phyloP scores from a whole-genome alignment of 441 rosid genomes.

The Erodium moschatum region DNA sequence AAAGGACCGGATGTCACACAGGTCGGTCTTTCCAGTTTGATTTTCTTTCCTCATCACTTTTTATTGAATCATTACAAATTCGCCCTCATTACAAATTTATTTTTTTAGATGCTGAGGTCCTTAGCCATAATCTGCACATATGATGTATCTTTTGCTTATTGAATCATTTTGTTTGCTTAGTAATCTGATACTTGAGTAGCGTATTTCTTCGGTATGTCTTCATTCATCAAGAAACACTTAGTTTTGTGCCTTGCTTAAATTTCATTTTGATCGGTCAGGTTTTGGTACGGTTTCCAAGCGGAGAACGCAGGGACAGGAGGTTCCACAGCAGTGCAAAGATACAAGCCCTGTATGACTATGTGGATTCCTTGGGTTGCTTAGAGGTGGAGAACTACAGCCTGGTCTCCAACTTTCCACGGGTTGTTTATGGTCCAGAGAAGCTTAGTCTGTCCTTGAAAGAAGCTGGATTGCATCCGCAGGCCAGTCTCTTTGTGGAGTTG shows the following conservation, averaged over 20 bases:
- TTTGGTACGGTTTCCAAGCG: slow-evolving; percentile 77
- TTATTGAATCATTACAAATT: no score
- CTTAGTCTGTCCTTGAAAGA: slow-evolving; percentile 53
- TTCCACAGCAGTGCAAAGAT: slow-evolving; percentile 51
- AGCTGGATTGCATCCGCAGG: slow-evolving; percentile 94
- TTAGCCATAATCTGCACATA: neutral
- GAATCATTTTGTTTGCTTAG: neutral
- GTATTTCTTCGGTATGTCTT: neutral
- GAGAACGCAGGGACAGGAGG: slow-evolving; percentile 90
- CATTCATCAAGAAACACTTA: neutral
- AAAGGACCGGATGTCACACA: slow-evolving; percentile 81
- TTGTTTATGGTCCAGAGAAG: slow-evolving; percentile 58
- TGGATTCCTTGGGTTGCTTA: slow-evolving; percentile 77
- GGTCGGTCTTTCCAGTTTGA: slow-evolving; percentile 30
- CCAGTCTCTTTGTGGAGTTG: slow-evolving; percentile 90
- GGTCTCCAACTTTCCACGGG: slow-evolving; percentile 80
- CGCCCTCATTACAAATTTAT: neutral
- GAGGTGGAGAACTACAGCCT: slow-evolving; percentile 64
- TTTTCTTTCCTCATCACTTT: neutral
- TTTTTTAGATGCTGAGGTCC: neutral
- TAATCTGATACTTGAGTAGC: neutral
- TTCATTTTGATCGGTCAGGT: slow-evolving; percentile 34
- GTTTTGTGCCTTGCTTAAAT: neutral
- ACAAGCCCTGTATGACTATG: slow-evolving; percentile 63
- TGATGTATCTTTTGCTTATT: no score